Evolutionary conservation across 2,329 filamentous ascomycete species (phyloP), one percentile per base, ranked within the genome.

Genomic region (Epichloe bromicola): DNA sequence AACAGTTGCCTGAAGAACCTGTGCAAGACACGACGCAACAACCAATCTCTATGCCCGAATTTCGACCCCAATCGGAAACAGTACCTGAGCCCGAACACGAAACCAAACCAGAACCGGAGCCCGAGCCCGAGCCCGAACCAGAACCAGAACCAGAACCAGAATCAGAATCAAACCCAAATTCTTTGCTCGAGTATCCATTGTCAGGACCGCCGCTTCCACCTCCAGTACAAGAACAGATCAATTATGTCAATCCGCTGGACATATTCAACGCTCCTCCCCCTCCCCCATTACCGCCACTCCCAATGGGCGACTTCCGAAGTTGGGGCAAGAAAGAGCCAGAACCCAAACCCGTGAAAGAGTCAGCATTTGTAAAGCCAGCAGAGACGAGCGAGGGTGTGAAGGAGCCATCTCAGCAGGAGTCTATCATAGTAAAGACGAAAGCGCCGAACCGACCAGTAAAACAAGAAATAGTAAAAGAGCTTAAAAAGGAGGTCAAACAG

Each of bases 241-340:
- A 66, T 43, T 69, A 65, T 56, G 67, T 70, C 37, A 70, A 68
- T 41, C 56, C 67, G 40, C 65, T 67, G 51, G 65, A 69, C 44
- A 67, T 70, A 17, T 65, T 69, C 44, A 61, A 61, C 40, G 55
- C 62, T 11, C 65, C 65, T 5, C 57, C 58, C 57, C 61, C 2
- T 23, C 23, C 57, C 57, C 57, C 61, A 2, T 55, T 59, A 19
- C 59, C 58, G 8, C 58, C 61, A n/a, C 46, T 60, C 7, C 48
- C 56, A 10, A 59, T 60, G 55, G 56, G 59, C 2, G 58, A 57
- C 17, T 49, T 53, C 1, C 57, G 59, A 3, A 40, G 33, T 14
- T 45, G 38, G 42, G 61, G 59, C 53, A 55, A 43, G 15, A 53
- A 47, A 17, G 33, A 46, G 23, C 37, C 20, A 19, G 48, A 50